These are phyloP conservation scores for Fusarium xyrophilum DNA, from an alignment of 2,329 filamentous ascomycete genomes.

Conservation along the genomic window DNA sequence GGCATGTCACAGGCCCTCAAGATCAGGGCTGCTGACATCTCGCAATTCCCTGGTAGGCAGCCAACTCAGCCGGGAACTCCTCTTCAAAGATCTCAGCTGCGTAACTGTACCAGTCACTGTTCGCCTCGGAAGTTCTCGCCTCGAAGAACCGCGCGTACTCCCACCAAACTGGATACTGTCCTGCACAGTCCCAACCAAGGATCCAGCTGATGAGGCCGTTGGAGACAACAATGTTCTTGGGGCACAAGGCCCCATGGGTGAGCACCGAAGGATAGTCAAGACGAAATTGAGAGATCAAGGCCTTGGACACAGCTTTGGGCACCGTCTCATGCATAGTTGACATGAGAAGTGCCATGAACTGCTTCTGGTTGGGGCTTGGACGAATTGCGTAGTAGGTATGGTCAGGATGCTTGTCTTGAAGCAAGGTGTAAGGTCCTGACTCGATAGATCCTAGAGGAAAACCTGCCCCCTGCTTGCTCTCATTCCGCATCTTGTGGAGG, in stretches of 20 bases:
- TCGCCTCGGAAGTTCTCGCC: constrained; percentile 36
- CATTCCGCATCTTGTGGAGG: constrained; percentile 34
- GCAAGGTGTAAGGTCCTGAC: constrained; percentile 33
- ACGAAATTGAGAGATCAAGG: constrained; percentile 33
- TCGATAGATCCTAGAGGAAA: constrained; percentile 30
- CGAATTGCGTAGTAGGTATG: constrained; percentile 44
- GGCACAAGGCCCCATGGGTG: constrained; percentile 40
- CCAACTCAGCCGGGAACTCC: constrained; percentile 38
- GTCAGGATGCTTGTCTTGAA: constrained; percentile 40
- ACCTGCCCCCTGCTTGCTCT: background rate
- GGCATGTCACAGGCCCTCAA: background rate
- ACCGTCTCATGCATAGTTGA: constrained; percentile 40
- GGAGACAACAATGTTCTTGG: constrained; percentile 42
- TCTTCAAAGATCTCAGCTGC: constrained; percentile 41
- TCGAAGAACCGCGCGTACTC: constrained; percentile 48
- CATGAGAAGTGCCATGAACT: constrained; percentile 40
- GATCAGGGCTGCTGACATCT: constrained; percentile 40
- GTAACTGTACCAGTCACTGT: constrained; percentile 45
- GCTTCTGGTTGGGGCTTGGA: constrained; percentile 7
- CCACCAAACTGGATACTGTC: constrained; percentile 47
- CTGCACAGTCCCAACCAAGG: constrained; percentile 44
- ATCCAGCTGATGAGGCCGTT: constrained; percentile 37
- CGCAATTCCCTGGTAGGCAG: constrained; percentile 43
- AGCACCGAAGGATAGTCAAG: constrained; percentile 28
- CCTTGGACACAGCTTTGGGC: constrained; percentile 31